phyloP scores from a whole-genome alignment of 352 stramenopile species.

The Pythium dissimile region DNA sequence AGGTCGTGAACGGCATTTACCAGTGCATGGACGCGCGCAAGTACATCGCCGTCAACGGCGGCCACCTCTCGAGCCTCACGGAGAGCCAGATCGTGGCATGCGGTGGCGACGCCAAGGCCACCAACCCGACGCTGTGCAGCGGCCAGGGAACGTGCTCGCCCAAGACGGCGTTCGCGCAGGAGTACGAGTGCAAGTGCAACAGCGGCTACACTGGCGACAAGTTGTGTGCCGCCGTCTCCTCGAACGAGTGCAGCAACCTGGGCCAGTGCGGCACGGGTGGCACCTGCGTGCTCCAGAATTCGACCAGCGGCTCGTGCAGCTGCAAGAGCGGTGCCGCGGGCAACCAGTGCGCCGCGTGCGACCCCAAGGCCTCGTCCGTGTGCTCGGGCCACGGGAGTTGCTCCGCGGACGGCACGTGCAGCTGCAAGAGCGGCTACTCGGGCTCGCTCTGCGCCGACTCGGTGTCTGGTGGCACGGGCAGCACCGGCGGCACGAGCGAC shows the following conservation, averaged over 20 bases:
- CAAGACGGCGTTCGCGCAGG: slow-evolving; percentile 42
- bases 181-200: slow-evolving; percentile 81
- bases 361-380: slow-evolving; percentile 30
- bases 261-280: slow-evolving; percentile 59
- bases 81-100: slow-evolving; percentile 46
- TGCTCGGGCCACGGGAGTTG: slow-evolving; percentile 60
- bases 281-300: slow-evolving; percentile 35
- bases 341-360: slow-evolving; percentile 64
- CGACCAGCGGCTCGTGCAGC: slow-evolving; percentile 36
- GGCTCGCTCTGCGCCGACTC: slow-evolving; percentile 50
- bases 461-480: background rate
- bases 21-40: slow-evolving; percentile 69
- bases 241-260: slow-evolving; percentile 73
- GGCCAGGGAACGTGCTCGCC: slow-evolving; percentile 69
- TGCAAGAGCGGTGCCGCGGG: slow-evolving; percentile 52
- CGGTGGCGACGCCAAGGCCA: slow-evolving; percentile 36
- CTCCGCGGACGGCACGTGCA: slow-evolving; percentile 36
- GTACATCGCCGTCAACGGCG: slow-evolving; percentile 51
- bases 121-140: slow-evolving; percentile 49
- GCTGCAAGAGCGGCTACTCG: slow-evolving; percentile 55
- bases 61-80: slow-evolving; percentile 64
- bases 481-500: background rate
- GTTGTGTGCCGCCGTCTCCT: slow-evolving; percentile 46
- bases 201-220: slow-evolving; percentile 54
- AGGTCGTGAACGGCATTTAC: slow-evolving; percentile 71